Percentiles rank a stretch among this genome's conserved stretches.
Conservation (phyloP, 257 asterid genomes). For the Solanum phureja region DNA sequence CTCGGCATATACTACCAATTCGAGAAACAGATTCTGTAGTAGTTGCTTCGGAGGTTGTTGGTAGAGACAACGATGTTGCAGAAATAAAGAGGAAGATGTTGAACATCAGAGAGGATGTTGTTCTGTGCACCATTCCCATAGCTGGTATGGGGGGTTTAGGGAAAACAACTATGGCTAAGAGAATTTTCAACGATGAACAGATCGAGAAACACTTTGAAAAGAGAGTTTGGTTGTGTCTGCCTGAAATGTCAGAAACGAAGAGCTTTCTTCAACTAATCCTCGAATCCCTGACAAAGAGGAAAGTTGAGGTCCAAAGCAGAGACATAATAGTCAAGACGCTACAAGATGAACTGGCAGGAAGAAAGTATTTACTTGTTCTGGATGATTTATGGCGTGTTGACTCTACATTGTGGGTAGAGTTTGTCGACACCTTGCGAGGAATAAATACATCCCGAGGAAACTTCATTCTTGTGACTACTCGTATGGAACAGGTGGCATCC, state of each 20-base stretch:
- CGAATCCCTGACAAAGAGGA: neutral
- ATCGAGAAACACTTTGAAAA: neutral
- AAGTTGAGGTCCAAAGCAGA: neutral
- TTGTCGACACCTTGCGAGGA: neutral
- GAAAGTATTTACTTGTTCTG: conserved; percentile 10
- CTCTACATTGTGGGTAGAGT: neutral
- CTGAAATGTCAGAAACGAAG: neutral
- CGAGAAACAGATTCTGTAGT: neutral
- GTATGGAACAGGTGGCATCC: neutral
- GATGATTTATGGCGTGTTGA: conserved; percentile 25
- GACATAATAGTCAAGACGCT: neutral
- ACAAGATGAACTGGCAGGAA: neutral
- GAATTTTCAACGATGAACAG: neutral
- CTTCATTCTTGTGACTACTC: conserved; percentile 16
- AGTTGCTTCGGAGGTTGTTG: neutral
- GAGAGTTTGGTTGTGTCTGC: conserved; percentile 8
- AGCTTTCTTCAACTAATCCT: conserved; percentile 4
- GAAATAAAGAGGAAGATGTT: neutral
- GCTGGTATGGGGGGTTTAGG: conserved; percentile 11
- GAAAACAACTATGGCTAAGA: conserved; percentile 9
- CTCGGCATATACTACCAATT: neutral
- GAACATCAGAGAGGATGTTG: neutral
- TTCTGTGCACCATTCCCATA: neutral
- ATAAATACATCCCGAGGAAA: neutral
- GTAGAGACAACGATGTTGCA: conserved; percentile 1